Percentiles rank a stretch among this genome's conserved stretches.
Conservation (phyloP, 169 alveolate species). For the Condylostoma magnum region DNA sequence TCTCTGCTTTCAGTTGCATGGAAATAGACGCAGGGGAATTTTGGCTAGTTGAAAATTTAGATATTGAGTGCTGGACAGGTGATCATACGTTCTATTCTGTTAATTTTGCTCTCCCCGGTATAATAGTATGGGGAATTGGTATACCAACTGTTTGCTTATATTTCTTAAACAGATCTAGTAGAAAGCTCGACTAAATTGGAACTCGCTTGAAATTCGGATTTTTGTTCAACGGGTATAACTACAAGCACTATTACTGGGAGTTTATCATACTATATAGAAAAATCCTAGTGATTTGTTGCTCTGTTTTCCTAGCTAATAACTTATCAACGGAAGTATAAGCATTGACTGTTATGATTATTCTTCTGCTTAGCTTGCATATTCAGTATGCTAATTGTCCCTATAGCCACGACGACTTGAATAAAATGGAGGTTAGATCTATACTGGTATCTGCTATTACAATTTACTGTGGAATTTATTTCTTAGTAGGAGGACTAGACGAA, state of each 20-base stretch:
- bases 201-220: constrained; percentile 35
- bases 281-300: constrained; percentile 22
- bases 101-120: constrained; percentile 39
- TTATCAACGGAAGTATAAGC: constrained; percentile 31
- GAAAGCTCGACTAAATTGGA: not conserved
- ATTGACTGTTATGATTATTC: constrained; percentile 24
- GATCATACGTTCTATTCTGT: constrained; percentile 37
- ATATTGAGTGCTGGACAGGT: constrained; percentile 41
- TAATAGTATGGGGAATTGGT: constrained; percentile 52
- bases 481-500: not conserved
- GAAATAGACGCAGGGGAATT: constrained; percentile 28
- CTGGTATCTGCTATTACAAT: constrained; percentile 30
- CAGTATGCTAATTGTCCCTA: constrained; percentile 34
- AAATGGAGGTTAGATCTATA: constrained; percentile 29
- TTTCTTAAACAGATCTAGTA: too few species aligned
- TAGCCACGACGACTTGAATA: constrained; percentile 11
- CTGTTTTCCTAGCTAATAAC: constrained; percentile 30
- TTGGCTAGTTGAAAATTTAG: constrained; percentile 12
- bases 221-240: constrained; percentile 35
- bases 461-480: constrained; percentile 42
- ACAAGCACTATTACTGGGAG: constrained; percentile 40
- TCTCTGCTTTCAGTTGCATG: constrained; percentile 35
- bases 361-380: constrained; percentile 19
- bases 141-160: constrained; percentile 34
- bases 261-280: constrained; percentile 34